Conservation (phyloP, 768 basidiomycete species). For the Gautieria morchelliformis region DNA sequence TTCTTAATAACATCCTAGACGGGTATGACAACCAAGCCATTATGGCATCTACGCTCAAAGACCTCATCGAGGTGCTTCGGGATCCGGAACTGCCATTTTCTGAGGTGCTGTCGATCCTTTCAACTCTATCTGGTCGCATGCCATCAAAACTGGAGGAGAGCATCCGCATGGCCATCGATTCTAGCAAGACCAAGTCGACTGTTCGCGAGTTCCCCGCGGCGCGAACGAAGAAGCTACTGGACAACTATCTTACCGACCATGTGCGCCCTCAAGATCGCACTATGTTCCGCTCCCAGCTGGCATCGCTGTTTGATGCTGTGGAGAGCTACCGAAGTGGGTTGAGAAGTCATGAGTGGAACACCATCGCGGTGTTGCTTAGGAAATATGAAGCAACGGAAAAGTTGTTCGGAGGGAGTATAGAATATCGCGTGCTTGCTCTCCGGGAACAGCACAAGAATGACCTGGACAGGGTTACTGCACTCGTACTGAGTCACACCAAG, state of each 20-base stretch:
- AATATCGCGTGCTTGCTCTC: slow-evolving; percentile 81
- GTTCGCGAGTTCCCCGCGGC: slow-evolving; percentile 77
- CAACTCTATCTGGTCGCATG: slow-evolving; percentile 87
- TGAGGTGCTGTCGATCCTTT: slow-evolving; percentile 73
- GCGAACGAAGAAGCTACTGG: slow-evolving; percentile 78
- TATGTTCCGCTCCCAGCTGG: slow-evolving; percentile 68
- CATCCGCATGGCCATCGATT: slow-evolving; percentile 70
- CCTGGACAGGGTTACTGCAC: slow-evolving; percentile 74
- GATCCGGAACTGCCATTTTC: slow-evolving; percentile 84
- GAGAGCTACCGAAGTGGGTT: slow-evolving; percentile 75
- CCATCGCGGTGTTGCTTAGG: slow-evolving; percentile 66
- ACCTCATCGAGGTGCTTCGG: slow-evolving; percentile 72
- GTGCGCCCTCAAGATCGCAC: slow-evolving; percentile 72
- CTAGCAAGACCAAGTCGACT: slow-evolving; percentile 62
- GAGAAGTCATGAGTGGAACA: slow-evolving; percentile 76
- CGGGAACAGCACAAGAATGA: slow-evolving; percentile 90
- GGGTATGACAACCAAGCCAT: slow-evolving; percentile 95
- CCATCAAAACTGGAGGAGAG: slow-evolving; percentile 84
- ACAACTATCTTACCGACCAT: slow-evolving; percentile 74
- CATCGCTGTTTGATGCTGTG: slow-evolving; percentile 61
- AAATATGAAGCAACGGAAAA: slow-evolving; percentile 83
- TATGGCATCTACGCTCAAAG: slow-evolving; percentile 80
- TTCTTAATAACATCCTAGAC: slow-evolving; percentile 85
- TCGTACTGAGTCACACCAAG: slow-evolving; percentile 94
- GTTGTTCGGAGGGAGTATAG: slow-evolving; percentile 89